These are phyloP conservation scores for Fusarium beomiforme DNA, from an alignment of 2,329 filamentous ascomycete species.

Conservation along the genomic window DNA sequence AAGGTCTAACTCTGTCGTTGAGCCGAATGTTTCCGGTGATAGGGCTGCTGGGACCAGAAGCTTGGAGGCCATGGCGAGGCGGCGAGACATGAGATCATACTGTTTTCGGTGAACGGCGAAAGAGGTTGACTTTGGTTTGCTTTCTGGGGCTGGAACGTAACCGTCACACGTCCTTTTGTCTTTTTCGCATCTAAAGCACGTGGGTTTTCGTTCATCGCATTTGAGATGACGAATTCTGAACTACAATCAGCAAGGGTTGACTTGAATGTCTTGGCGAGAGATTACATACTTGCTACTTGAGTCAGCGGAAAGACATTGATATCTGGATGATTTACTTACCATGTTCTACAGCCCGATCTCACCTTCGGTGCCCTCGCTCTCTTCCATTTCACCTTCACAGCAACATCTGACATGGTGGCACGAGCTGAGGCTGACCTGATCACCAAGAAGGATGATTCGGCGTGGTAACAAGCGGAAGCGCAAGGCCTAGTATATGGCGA, in stretches of 20 bases:
- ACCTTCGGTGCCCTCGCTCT: constrained; percentile 8
- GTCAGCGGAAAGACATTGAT: background rate
- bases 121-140: background rate
- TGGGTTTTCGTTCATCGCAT: constrained; percentile 22
- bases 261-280: fast-evolving
- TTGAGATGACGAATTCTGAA: constrained; percentile 22
- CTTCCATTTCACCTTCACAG: background rate
- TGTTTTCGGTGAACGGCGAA: background rate
- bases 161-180: constrained; percentile 16
- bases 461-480: background rate
- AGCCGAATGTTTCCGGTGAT: background rate
- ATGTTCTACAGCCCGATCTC: constrained; percentile 22
- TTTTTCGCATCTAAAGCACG: constrained; percentile 10
- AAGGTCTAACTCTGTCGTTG: background rate
- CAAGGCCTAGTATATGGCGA: background rate
- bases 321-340: background rate
- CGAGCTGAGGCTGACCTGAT: background rate
- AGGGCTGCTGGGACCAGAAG: background rate
- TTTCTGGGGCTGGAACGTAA: background rate
- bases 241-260: background rate
- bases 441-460: background rate
- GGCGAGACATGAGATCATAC: background rate
- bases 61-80: background rate
- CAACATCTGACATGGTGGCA: background rate
- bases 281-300: constrained; percentile 3